Evolutionary conservation across 371 early-diverging fungal genomes (phyloP).

Genomic region (Saksenaea oblongispora): DNA sequence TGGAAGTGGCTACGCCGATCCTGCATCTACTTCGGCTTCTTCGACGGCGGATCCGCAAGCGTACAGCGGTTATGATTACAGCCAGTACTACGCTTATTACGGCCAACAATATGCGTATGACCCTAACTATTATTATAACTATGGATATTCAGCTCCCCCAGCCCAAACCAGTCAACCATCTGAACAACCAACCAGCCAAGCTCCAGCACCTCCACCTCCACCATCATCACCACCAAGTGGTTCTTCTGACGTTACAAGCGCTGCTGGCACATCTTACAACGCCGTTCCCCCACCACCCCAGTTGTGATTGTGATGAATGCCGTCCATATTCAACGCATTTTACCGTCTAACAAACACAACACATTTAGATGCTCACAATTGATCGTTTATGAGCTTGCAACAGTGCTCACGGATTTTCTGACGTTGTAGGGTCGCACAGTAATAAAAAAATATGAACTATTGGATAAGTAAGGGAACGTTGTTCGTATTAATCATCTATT

Average conservation of each 20-base stretch:
- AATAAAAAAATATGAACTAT: slow-evolving; percentile 1
- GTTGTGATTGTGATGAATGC: slow-evolving; percentile 1
- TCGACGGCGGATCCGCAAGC: slow-evolving; percentile 9
- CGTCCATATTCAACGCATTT: background rate
- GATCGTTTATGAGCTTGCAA: background rate
- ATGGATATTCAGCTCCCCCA: slow-evolving; percentile 32
- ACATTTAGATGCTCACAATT: background rate
- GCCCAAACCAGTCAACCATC: slow-evolving; percentile 1
- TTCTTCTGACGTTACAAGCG: slow-evolving; percentile 13
- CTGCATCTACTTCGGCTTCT: background rate
- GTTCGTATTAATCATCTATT: background rate
- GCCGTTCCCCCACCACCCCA: slow-evolving; percentile 23
- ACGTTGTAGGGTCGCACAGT: slow-evolving; percentile 1
- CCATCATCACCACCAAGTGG: slow-evolving; percentile 12
- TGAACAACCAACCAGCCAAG: slow-evolving; percentile 8
- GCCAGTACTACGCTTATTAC: slow-evolving; percentile 34
- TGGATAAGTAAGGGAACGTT: background rate
- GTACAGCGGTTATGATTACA: slow-evolving; percentile 26
- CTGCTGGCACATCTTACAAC: slow-evolving; percentile 14
- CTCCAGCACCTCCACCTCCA: slow-evolving; percentile 10
- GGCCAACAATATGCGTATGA: slow-evolving; percentile 33
- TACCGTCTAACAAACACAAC: background rate
- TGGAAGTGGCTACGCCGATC: slow-evolving; percentile 10
- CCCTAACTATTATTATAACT: slow-evolving; percentile 31
- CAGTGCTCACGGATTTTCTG: background rate